A percentile compares a stretch with the other conserved stretches of the same genome.
Evolutionary conservation across 176 grass and related monocot species (phyloP).

Genomic region (Aechmea fasciata): DNA sequence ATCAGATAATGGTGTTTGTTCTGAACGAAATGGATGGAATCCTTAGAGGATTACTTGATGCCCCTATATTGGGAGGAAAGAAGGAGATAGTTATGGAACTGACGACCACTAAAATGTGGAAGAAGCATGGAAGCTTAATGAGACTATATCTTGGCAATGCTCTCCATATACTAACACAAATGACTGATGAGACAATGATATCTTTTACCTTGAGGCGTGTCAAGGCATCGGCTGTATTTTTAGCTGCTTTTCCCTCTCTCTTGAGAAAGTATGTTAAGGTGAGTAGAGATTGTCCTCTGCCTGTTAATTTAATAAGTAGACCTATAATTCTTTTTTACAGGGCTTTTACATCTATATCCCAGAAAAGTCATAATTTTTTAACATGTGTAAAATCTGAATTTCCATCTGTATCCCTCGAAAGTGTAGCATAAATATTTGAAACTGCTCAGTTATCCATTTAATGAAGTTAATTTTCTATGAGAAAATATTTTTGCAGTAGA

Average conservation of each 20-base stretch:
- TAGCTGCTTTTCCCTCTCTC: slow-evolving; percentile 70
- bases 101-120: slow-evolving; percentile 57
- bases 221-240: slow-evolving; percentile 80
- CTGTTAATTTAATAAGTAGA: background rate
- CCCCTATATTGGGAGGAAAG: slow-evolving; percentile 62
- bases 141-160: slow-evolving; percentile 79
- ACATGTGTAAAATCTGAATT: too few species aligned
- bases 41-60: slow-evolving; percentile 58
- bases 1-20: slow-evolving; percentile 89
- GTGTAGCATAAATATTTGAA: too few species aligned
- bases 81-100: slow-evolving; percentile 65
- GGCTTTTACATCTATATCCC: background rate
- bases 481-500: too few species aligned
- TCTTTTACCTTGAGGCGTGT: slow-evolving; percentile 78
- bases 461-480: too few species aligned
- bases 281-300: slow-evolving; percentile 4
- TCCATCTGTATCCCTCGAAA: too few species aligned
- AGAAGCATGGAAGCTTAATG: slow-evolving; percentile 70
- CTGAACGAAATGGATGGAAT: slow-evolving; percentile 80
- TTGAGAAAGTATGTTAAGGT: slow-evolving; percentile 98
- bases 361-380: too few species aligned
- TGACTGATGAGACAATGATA: slow-evolving; percentile 98
- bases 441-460: too few species aligned
- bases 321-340: background rate
- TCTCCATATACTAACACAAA: slow-evolving; percentile 86